Conservation (phyloP, 2,329 filamentous ascomycete genomes). For the Berkeleyomyces rouxiae region DNA sequence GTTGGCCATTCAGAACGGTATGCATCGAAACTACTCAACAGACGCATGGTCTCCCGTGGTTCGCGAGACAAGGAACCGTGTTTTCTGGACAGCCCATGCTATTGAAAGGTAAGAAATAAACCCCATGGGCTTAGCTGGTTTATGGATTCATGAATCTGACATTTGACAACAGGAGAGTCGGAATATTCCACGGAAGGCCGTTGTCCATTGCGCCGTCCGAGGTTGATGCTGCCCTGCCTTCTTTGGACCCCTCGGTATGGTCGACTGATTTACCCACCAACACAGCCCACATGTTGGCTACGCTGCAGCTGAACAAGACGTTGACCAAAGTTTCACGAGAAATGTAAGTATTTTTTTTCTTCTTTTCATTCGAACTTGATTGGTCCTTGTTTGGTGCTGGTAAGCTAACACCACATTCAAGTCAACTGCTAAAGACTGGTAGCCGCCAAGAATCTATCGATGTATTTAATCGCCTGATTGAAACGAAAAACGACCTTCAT, state of each 20-base stretch:
- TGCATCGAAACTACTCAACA: conserved; percentile 36
- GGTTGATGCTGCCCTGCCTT: conserved; percentile 36
- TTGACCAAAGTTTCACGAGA: conserved; percentile 25
- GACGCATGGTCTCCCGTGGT: conserved; percentile 30
- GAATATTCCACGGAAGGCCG: conserved; percentile 38
- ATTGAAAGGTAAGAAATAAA: conserved; percentile 32
- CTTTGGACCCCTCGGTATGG: conserved; percentile 28
- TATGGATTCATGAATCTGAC: background rate
- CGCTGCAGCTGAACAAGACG: conserved; percentile 23
- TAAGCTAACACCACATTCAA: conserved; percentile 12
- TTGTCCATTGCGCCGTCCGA: conserved; percentile 35
- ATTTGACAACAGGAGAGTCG: conserved; percentile 28
- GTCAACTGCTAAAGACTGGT: conserved; percentile 22
- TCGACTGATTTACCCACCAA: conserved; percentile 25
- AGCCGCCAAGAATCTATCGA: conserved; percentile 21
- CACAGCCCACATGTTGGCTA: conserved; percentile 30
- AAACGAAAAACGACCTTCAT: conserved; percentile 23
- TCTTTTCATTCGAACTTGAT: too few relatives aligned
- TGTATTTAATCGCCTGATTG: conserved; percentile 21
- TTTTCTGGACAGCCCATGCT: conserved; percentile 41
- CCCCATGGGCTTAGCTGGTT: background rate
- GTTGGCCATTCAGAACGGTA: conserved; percentile 42
- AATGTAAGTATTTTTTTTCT: conserved; percentile 18
- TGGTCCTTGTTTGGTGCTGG: background rate
- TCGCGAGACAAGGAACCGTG: conserved; percentile 35